These are phyloP conservation scores for Alternaria arbusti DNA, from an alignment of 2,329 filamentous ascomycete species.

Conservation along the genomic window DNA sequence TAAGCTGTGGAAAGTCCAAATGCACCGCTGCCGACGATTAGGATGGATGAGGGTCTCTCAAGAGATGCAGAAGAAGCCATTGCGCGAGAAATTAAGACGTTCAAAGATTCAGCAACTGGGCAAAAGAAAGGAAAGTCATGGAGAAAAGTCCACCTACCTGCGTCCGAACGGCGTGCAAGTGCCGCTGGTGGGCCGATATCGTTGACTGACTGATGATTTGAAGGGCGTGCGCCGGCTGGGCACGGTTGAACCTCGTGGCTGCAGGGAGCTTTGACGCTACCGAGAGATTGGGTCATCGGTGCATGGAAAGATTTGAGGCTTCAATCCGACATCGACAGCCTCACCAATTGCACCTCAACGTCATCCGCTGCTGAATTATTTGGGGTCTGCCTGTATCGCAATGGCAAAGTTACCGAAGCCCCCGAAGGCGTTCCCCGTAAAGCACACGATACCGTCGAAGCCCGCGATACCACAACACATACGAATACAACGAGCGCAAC, in stretches of 20 bases:
- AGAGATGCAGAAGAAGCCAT: constrained; percentile 28
- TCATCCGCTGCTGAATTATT: constrained; percentile 3
- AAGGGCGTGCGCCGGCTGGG: constrained; percentile 30
- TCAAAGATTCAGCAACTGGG: neutral
- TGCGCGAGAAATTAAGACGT: neutral
- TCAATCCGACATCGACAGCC: constrained; percentile 10
- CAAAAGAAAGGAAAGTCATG: neutral
- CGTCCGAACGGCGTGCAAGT: constrained; percentile 6
- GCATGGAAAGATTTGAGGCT: constrained; percentile 22
- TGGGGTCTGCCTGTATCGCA: constrained; percentile 22
- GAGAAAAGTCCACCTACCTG: constrained; percentile 13
- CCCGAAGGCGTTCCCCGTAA: constrained; percentile 29
- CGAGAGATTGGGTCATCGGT: constrained; percentile 15
- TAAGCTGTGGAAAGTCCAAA: constrained; percentile 71
- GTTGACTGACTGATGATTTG: constrained; percentile 12
- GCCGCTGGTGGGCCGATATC: constrained; percentile 36
- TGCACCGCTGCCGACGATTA: constrained; percentile 60
- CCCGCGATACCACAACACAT: constrained; percentile 23
- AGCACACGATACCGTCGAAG: constrained; percentile 26
- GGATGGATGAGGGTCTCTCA: constrained; percentile 51
- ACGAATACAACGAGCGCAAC: constrained; percentile 19
- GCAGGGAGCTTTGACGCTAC: constrained; percentile 22
- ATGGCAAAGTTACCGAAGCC: constrained; percentile 45
- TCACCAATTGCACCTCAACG: constrained; percentile 24
- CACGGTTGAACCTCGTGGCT: constrained; percentile 28